Base-by-base conservation (phyloP, 2,329 filamentous ascomycete genomes). In the Colletotrichum sp. region DNA sequence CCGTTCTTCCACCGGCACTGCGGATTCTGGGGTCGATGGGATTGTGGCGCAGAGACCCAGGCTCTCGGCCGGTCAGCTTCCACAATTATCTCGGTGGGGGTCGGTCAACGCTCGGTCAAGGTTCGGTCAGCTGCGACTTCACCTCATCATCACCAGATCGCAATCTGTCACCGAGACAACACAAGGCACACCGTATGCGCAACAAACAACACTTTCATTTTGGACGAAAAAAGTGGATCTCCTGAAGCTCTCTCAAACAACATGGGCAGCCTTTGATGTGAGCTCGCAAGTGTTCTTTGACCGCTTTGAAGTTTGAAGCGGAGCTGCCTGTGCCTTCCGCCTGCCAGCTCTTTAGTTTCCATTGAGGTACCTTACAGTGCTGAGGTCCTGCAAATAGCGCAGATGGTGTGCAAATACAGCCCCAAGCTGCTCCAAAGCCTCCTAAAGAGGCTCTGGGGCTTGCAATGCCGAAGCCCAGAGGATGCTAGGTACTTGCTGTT, bases 401-500 rank as follows among this genome's bases (percentile, higher is more conserved):
- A 48, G n/a, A n/a, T 0, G 18, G 9, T 21, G 4, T n/a, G 43
- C 10, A 7, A n/a, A 48, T 48, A 3, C 43, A 52, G n/a, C 10
- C n/a, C 43, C 10, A 52, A 52, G 43, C 10, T 52, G 43, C 43
- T 52, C n/a, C 1, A 7, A 24, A 24, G n/a, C 43, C 43, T 52
- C 43, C 1, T 13, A 4, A 21, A 21, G 1, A 52, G 3, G n/a
- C n/a, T 0, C n/a, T 52, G 4, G 43, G n/a, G n/a, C 43, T 21
- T 7, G n/a, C 43, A 24, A 52, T 52, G 5, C 7, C n/a, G n/a
- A 52, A 7, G n/a, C 43, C 43, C 38, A 48, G 38, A 52, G 43
- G 43, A 1, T 7, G 43, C 18, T 12, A 38, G 38, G n/a, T 52
- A 21, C n/a, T 24, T 24, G 6, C 43, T 12, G 43, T 12, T 52